Conservation (phyloP, 2,329 filamentous ascomycete genomes). For the Acrocalymma vagum region DNA sequence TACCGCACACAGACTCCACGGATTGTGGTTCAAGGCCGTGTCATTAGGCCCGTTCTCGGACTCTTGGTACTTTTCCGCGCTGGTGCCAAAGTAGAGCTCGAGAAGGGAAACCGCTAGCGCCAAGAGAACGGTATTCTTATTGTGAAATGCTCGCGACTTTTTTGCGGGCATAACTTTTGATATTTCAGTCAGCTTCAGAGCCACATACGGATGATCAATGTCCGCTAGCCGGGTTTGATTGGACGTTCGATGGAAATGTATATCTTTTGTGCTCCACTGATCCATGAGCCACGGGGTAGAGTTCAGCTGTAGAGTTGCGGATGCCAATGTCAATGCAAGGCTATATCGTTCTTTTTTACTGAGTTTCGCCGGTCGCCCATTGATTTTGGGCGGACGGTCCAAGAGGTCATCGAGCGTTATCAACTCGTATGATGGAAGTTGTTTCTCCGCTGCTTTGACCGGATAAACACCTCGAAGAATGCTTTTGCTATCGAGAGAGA, state of each 20-base stretch:
- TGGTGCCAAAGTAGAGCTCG: constrained; percentile 47
- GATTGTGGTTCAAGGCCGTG: constrained; percentile 27
- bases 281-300: constrained; percentile 47
- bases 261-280: constrained; percentile 43
- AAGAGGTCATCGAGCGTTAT: constrained; percentile 44
- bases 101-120: constrained; percentile 44
- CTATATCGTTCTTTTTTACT: constrained; percentile 46
- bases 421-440: constrained; percentile 19
- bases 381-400: constrained; percentile 28
- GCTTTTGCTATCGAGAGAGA: constrained; percentile 41
- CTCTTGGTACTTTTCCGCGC: constrained; percentile 39
- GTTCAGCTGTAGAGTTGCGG: constrained; percentile 45
- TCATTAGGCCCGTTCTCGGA: constrained; percentile 23
- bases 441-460: constrained; percentile 23
- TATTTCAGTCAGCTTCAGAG: constrained; percentile 18
- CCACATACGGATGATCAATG: constrained; percentile 42
- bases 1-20: constrained; percentile 40
- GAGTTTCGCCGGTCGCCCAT: constrained; percentile 36
- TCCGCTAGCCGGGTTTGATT: constrained; percentile 31
- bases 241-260: constrained; percentile 38
- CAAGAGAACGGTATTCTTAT: constrained; percentile 45
- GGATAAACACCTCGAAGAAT: constrained; percentile 40
- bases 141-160: constrained; percentile 30
- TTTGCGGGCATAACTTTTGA: constrained; percentile 7
- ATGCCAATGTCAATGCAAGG: constrained; percentile 46